Base-by-base conservation (phyloP, 192 early-diverging fungal genomes). In the Coemansia sp. region DNA sequence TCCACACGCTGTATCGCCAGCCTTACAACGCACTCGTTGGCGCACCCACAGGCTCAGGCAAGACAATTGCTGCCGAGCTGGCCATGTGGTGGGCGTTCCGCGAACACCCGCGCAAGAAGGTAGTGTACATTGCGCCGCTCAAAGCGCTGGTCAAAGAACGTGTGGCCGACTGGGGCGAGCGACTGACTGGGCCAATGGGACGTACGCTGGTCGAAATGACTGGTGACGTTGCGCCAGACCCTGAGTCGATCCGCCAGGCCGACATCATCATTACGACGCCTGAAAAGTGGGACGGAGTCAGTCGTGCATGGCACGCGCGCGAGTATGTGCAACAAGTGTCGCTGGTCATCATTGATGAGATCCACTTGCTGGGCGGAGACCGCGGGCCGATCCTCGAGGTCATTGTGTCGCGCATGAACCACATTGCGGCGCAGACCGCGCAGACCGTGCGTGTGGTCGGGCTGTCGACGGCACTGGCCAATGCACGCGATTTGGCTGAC, bases 241-340 rank as follows among this genome's bases (percentile, higher is more conserved):
- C 95, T 41, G 84, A 87, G 37, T 88, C 93, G 0, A 89, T 98
- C 21, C 84, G 92, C 64, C 77, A 71, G 22, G 93, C 94, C 9
- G 97, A 99, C 73, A 95, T 99, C 35, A 97, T 98, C 63, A 91
- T 99, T 59, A 97, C 95, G 0, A 99, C 97, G 10, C 96, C 97
- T 0, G 95, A 97, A 69, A 97, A 98, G 67, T 99, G 95, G 95
- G 95, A 99, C 81, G 95, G 95, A 60, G 91, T 99, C 65, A 92
- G 88, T 74, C 90, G 97, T 56, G 89, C 86, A 45, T 98, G 95
- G 89, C 86, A 94, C 58, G 88, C 85, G n/a, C 86, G 96, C 48
- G 87, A 83, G 10, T 98, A 97, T 82, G 94, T 97, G 17, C 87
- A 85, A 41, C 73, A 84, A 41, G 93, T 99, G 22, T 90, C 93